phyloP scores from a whole-genome alignment of 192 early-diverging fungal species.

The Gaertneriomyces semiglobifer region DNA sequence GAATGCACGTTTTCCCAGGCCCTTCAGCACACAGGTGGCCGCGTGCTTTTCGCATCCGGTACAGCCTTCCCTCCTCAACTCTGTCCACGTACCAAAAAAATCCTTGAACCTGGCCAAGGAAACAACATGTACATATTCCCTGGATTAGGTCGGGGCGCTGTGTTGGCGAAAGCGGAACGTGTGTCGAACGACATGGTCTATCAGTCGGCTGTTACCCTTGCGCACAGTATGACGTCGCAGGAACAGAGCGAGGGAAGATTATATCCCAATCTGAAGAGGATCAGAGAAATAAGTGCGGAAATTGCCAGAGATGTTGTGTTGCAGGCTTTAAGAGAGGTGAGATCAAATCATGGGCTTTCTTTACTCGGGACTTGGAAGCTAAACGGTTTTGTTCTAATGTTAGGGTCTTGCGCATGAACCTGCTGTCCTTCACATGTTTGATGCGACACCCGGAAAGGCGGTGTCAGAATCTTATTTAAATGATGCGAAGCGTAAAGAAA shows the following conservation, averaged over 20 bases:
- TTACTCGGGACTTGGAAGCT: constrained; percentile 1
- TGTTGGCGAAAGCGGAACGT: constrained; percentile 61
- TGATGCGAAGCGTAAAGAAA: neutral
- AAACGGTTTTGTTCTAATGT: neutral
- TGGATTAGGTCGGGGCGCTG: constrained; percentile 84
- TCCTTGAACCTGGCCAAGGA: constrained; percentile 67
- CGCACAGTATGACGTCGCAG: constrained; percentile 65
- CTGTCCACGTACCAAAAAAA: constrained; percentile 56
- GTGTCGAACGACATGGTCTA: constrained; percentile 85
- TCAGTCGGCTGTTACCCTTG: constrained; percentile 71
- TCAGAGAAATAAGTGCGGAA: constrained; percentile 78
- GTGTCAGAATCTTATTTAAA: neutral
- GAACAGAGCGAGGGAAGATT: constrained; percentile 70
- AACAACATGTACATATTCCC: constrained; percentile 99
- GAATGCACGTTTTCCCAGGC: constrained; percentile 95
- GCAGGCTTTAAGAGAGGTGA: constrained; percentile 38
- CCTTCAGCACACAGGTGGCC: constrained; percentile 77
- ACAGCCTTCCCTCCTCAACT: constrained; percentile 85
- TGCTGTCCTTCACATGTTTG: constrained; percentile 18
- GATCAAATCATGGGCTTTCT: neutral
- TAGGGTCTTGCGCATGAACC: constrained; percentile 30
- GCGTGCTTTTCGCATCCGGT: constrained; percentile 93
- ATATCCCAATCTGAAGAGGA: constrained; percentile 81
- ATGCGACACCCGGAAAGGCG: neutral
- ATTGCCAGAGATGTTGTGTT: constrained; percentile 77